Evolutionary conservation across 148 eudicot species (phyloP).

Genomic region (Rhododendron griersonianum): DNA sequence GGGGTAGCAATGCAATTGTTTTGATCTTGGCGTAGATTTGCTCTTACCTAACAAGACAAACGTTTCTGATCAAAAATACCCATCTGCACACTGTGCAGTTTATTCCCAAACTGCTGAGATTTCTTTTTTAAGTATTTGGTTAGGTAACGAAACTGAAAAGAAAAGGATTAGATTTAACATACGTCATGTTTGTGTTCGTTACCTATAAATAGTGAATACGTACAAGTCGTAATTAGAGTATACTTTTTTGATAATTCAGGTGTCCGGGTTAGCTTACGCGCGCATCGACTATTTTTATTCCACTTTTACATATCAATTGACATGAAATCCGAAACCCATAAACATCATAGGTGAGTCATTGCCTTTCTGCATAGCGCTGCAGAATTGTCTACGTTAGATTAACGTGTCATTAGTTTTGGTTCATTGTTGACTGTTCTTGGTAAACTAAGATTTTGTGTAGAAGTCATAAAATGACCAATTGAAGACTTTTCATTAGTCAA

Average conservation of each 20-base stretch:
- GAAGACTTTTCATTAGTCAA: background rate
- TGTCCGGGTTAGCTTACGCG: too few relatives aligned
- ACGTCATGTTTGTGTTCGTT: background rate
- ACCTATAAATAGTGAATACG: background rate
- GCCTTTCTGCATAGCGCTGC: background rate
- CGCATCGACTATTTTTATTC: background rate
- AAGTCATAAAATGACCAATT: background rate
- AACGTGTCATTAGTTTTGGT: background rate
- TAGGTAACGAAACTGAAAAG: background rate
- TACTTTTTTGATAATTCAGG: background rate
- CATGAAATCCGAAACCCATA: background rate
- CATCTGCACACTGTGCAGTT: too few relatives aligned
- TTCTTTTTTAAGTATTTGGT: background rate
- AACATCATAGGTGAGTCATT: background rate
- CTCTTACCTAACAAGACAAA: too few relatives aligned
- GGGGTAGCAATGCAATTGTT: too few relatives aligned
- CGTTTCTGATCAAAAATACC: too few relatives aligned
- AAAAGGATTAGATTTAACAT: too few relatives aligned
- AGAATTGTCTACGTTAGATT: background rate
- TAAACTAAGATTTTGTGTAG: background rate
- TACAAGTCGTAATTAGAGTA: background rate
- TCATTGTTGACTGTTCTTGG: background rate
- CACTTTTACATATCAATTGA: too few relatives aligned
- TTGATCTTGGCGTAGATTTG: too few relatives aligned
- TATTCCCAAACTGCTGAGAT: too few relatives aligned